Conservation (phyloP, 345 rosid genomes). For the Syzygium aqueum region DNA sequence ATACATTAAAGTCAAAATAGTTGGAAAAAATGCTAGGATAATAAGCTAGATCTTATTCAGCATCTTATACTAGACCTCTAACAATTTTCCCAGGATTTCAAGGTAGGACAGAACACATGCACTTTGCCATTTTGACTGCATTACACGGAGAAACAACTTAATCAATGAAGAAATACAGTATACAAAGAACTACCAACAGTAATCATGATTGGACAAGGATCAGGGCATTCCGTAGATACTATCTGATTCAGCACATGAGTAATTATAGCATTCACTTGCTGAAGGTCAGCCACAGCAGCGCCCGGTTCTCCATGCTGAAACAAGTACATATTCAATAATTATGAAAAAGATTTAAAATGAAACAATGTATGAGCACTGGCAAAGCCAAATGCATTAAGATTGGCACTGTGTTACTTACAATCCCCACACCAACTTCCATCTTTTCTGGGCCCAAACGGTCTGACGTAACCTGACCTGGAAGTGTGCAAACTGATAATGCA, state of each 20-base stretch:
- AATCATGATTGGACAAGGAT: neutral
- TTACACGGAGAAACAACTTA: neutral
- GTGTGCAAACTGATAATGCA: conserved; percentile 82
- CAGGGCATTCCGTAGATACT: conserved; percentile 52
- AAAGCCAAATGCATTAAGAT: neutral
- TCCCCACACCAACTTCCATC: conserved; percentile 98
- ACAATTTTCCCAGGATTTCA: neutral
- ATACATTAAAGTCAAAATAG: neutral
- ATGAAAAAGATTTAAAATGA: neutral
- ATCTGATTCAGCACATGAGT: conserved; percentile 87
- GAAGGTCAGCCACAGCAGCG: conserved; percentile 89
- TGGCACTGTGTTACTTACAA: conserved; percentile 39
- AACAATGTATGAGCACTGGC: neutral
- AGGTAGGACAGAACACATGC: neutral
- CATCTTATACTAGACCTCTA: neutral
- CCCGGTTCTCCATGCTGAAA: conserved; percentile 97
- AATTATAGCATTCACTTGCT: conserved; percentile 85
- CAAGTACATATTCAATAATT: neutral
- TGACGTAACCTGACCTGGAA: conserved; percentile 81
- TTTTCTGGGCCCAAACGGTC: conserved; percentile 88
- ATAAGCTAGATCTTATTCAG: neutral
- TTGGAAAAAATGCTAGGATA: neutral
- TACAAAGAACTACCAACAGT: neutral
- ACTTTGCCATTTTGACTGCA: neutral
- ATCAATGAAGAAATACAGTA: neutral